Evolutionary conservation across 805 yeast genomes (phyloP), one percentile per base, ranked within the genome.

Genomic region (Myxozyma udenii): DNA sequence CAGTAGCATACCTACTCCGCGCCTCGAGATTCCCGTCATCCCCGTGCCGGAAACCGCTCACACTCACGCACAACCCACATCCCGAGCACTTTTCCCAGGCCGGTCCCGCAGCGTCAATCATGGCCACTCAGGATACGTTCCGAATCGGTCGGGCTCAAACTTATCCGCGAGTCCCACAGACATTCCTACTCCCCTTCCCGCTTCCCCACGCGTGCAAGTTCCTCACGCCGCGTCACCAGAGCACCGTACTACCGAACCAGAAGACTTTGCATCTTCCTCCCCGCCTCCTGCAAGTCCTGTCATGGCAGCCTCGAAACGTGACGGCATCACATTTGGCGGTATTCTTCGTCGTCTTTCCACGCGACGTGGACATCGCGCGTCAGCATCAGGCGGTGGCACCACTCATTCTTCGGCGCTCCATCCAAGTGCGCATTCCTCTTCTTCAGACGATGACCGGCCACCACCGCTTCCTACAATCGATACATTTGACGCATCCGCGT

Each of bases 31-130:
- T 16, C 60, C 60, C 12, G 58, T 55, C 4, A 46, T 55, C 11
- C 58, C 60, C n/a, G 46, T 55, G 4, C 60, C 60, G 18, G 60
- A 55, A 35, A 48, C 55, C 4, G 60, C 60, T 16, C 60, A 55
- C 23, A 55, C 60, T 9, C 60, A 55, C 30, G 43, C 44, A 4
- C 51, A 47, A 22, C 48, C 56, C 11, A 11, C 44, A 12, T 47
- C 55, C 23, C 54, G 60, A 3, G 12, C 45, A 6, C 18, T 48
- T 14, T 52, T 55, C 35, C 59, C 59, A 1, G 58, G 58, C 11
- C 53, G 60, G 4, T 52, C 57, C 2, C 50, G 53, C 24, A 55
- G 60, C 30, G 51, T 55, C 14, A 53, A 46, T 28, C 53, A 53
- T 25, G 51, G 54, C 2, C 57, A 51, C 22, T 44, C 50, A 24